Conservation (phyloP, 768 basidiomycete species). For the Termitomyces sp. region DNA sequence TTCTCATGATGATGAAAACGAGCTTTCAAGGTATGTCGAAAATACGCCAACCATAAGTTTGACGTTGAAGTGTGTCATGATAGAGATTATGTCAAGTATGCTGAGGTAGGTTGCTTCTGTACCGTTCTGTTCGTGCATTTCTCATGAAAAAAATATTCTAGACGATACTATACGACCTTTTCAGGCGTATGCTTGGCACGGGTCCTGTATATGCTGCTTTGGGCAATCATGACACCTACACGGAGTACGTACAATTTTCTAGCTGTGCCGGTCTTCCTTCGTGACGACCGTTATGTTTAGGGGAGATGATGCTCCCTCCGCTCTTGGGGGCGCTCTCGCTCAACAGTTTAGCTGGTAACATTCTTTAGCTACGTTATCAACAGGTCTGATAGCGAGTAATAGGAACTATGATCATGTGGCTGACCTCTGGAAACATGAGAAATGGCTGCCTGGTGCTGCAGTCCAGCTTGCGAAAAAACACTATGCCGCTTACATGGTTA, state of each 20-base stretch:
- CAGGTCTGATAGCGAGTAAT: not conserved
- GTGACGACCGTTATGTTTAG: slow-evolving; percentile 18
- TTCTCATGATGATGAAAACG: slow-evolving; percentile 62
- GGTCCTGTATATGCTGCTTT: slow-evolving; percentile 71
- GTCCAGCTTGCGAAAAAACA: slow-evolving; percentile 56
- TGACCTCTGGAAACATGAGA: slow-evolving; percentile 61
- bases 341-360: slow-evolving; percentile 61
- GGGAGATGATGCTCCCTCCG: slow-evolving; percentile 56
- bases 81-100: slow-evolving; percentile 55
- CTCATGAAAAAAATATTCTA: slow-evolving; percentile 16
- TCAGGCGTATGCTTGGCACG: slow-evolving; percentile 53
- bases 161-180: slow-evolving; percentile 62
- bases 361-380: not conserved
- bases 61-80: not conserved
- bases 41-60: not conserved
- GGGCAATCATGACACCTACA: slow-evolving; percentile 76
- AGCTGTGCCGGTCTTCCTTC: not conserved
- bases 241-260: slow-evolving; percentile 35
- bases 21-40: slow-evolving; percentile 47
- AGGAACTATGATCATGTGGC: slow-evolving; percentile 81
- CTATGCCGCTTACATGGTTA: slow-evolving; percentile 70
- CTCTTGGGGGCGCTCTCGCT: slow-evolving; percentile 47
- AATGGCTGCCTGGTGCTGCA: slow-evolving; percentile 58
- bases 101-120: slow-evolving; percentile 39
- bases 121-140: not conserved